Evolutionary conservation across 257 asterid genomes (phyloP).

Genomic region (Lithospermum erythrorhizon): DNA sequence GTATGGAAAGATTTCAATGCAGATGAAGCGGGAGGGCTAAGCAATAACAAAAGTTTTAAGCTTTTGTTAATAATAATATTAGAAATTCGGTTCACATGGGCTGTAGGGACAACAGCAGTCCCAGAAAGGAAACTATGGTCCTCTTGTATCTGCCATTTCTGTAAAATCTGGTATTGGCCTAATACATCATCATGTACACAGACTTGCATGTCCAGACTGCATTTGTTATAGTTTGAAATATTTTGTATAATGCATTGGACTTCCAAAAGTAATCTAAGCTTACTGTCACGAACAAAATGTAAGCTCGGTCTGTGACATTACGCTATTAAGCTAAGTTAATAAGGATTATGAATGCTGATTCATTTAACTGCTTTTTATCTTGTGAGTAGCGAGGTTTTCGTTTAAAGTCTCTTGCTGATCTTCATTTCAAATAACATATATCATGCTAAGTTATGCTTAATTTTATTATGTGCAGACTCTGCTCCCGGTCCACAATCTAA

Average conservation of each 20-base stretch:
- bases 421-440: no score
- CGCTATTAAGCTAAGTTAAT: no score
- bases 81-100: constrained; percentile 35
- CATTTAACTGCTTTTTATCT: no score
- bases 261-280: no score
- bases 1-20: constrained; percentile 34
- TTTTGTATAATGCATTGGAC: not conserved
- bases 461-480: not conserved
- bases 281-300: no score
- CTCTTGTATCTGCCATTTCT: constrained; percentile 51
- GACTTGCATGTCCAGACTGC: not conserved
- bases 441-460: not conserved
- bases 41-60: constrained; percentile 11
- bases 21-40: constrained; percentile 32
- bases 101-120: constrained; percentile 44
- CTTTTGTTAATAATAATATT: constrained; percentile 23
- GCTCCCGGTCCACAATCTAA: not conserved
- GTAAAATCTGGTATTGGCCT: constrained; percentile 15
- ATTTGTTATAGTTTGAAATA: not conserved
- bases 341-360: no score
- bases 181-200: not conserved
- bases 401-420: no score
- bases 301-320: no score
- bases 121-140: constrained; percentile 46
- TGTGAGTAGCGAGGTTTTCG: no score